Evolutionary conservation across 305 asterid genomes (phyloP), one percentile per base, ranked within the genome.

Genomic region (Fraxinus albicans): DNA sequence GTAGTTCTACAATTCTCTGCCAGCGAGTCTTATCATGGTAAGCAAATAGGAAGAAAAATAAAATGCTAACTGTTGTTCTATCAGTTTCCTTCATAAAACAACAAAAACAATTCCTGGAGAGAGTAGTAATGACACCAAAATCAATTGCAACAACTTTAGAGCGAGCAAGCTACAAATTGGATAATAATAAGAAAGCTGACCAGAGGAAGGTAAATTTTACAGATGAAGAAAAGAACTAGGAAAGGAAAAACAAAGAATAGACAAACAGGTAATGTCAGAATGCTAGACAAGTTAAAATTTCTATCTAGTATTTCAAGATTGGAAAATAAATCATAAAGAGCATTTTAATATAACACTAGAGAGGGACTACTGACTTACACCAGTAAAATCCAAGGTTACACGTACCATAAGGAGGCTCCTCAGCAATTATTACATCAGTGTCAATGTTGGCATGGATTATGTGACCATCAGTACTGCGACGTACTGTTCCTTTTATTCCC

Each of bases 401-500:
- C 88, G 89, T 86, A 97, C 99, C 99, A 81, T 95, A 97, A 78
- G 99, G 97, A 84, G 99, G 99, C 89, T 95, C 99, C 91, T 97
- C 99, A 47, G 99, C 98, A 89, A 97, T 97, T 77, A 97, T 94
- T 77, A 97, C 99, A 88, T 97, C 99, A 79, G 99, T 97, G 86
- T 97, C 99, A 82, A 97, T 97, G 93, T 97, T 97, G 84, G 99
- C 98, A 89, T 96, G 99, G 83, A 97, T 95, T 84, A 97, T 95
- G 91, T 97, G 99, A 73, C 98, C 99, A 88, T 97, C 99, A 60
- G 97, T 92, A 88, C 99, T 95, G 88, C 99, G 99, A 79, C 99
- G 98, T 25, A 97, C 99, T 42, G 99, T 97, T 86, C 99, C 99
- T 86, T 94, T 97, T 85, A 97, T 97, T 63, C 99, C 99, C 99